Percentiles rank a stretch among this genome's conserved stretches.
Evolutionary conservation across 768 basidiomycete genomes (phyloP).

Genomic region (Dioszegia crocea): DNA sequence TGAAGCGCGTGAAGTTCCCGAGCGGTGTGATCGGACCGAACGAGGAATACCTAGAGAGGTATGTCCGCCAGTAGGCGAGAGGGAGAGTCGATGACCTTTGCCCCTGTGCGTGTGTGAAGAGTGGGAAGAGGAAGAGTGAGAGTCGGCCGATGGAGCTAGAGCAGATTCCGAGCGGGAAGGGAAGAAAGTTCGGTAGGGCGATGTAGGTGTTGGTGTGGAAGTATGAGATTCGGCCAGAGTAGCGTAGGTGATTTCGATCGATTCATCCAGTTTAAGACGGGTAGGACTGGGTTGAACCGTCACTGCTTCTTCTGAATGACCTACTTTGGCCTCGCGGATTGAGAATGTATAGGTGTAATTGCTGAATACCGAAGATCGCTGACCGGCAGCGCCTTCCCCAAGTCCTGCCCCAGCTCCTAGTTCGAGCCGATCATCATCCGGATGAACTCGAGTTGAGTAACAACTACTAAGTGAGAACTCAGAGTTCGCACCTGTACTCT

Average conservation of each 20-base stretch:
- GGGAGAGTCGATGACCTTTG: too few species aligned
- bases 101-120: neutral
- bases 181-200: neutral
- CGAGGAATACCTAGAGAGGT: neutral
- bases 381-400: neutral
- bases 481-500: neutral
- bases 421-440: too few species aligned
- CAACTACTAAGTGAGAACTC: neutral
- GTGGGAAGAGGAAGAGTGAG: neutral
- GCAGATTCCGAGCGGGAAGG: neutral
- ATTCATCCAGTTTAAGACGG: too few species aligned
- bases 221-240: too few species aligned
- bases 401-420: neutral
- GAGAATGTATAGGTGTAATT: conserved; percentile 6
- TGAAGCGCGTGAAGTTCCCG: neutral
- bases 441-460: neutral
- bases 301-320: conserved; percentile 1
- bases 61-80: too few species aligned
- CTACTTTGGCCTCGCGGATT: conserved; percentile 6
- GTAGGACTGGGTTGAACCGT: neutral
- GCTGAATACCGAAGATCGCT: neutral
- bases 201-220: neutral
- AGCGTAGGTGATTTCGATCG: too few species aligned
- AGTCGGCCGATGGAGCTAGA: neutral
- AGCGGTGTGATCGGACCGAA: neutral